These are phyloP conservation scores for Claviceps monticola DNA, from an alignment of 2,329 filamentous ascomycete species.

Conservation along the genomic window DNA sequence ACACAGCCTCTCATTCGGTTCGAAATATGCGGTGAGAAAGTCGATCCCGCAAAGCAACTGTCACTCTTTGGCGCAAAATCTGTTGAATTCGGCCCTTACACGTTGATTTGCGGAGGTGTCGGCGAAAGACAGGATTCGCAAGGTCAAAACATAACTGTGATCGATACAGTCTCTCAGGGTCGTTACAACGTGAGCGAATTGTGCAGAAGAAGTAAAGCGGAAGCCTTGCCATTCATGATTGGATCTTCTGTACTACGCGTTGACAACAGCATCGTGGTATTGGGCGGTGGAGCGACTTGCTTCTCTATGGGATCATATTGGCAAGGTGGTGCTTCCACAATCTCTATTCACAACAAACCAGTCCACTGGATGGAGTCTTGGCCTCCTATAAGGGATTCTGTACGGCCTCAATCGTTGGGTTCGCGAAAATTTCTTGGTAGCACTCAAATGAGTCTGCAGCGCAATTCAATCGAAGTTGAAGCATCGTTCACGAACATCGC, in stretches of 20 bases:
- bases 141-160: conserved; percentile 16
- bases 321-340: conserved; percentile 47
- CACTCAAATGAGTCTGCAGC: neutral
- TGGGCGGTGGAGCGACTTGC: conserved; percentile 74
- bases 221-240: conserved; percentile 47
- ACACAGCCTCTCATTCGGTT: conserved; percentile 16
- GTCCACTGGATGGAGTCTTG: neutral
- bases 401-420: conserved; percentile 13
- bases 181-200: conserved; percentile 5
- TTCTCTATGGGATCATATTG: conserved; percentile 85
- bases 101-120: conserved; percentile 20
- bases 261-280: conserved; percentile 40
- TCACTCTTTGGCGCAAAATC: conserved; percentile 20
- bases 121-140: conserved; percentile 14
- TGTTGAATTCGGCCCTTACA: conserved; percentile 10
- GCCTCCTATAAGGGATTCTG: neutral
- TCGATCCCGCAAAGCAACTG: conserved; percentile 6
- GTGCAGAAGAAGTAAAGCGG: conserved; percentile 1
- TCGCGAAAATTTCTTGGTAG: conserved; percentile 13
- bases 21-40: neutral
- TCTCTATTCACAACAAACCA: conserved; percentile 12
- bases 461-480: conserved; percentile 1
- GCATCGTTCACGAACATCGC: conserved; percentile 26
- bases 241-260: conserved; percentile 46
- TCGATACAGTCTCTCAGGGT: conserved; percentile 22